phyloP scores from a whole-genome alignment of 331 rosid genomes.

The Arachis monticola region DNA sequence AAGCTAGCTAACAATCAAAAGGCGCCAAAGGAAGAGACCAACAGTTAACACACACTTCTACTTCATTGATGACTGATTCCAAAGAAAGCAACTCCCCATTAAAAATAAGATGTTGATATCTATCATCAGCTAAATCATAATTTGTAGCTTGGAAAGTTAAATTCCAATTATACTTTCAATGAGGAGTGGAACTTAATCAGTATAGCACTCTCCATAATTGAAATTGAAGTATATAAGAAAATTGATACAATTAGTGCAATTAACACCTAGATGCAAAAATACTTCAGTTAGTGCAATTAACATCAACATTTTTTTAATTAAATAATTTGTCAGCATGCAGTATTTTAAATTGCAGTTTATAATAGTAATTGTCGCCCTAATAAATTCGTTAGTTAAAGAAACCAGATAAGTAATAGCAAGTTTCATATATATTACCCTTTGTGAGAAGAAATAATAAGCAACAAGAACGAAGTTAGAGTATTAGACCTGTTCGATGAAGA shows the following conservation, averaged over 20 bases:
- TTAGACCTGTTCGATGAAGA: too few species aligned
- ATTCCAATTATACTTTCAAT: conserved; percentile 4
- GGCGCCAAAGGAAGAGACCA: too few species aligned
- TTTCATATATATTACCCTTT: background rate
- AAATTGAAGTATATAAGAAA: background rate
- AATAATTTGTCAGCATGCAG: background rate
- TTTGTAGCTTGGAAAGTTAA: background rate
- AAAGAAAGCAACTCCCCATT: too few species aligned
- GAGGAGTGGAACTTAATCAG: background rate
- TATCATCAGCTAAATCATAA: background rate
- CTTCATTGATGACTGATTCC: too few species aligned
- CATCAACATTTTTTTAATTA: background rate
- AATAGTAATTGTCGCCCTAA: too few species aligned
- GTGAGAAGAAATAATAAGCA: background rate
- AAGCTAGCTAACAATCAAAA: too few species aligned
- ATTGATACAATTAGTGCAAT: background rate
- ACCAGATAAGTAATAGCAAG: background rate
- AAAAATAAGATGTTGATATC: background rate
- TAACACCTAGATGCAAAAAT: background rate
- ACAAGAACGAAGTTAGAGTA: background rate
- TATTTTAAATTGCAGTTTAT: background rate
- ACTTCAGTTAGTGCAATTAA: background rate
- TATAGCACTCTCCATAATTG: background rate
- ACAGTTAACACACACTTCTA: too few species aligned
- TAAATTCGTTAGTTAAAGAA: background rate